A percentile compares a stretch with the other conserved stretches of the same genome.
Conservation (phyloP, 2,329 filamentous ascomycete species). For the Aureobasidium sp. region DNA sequence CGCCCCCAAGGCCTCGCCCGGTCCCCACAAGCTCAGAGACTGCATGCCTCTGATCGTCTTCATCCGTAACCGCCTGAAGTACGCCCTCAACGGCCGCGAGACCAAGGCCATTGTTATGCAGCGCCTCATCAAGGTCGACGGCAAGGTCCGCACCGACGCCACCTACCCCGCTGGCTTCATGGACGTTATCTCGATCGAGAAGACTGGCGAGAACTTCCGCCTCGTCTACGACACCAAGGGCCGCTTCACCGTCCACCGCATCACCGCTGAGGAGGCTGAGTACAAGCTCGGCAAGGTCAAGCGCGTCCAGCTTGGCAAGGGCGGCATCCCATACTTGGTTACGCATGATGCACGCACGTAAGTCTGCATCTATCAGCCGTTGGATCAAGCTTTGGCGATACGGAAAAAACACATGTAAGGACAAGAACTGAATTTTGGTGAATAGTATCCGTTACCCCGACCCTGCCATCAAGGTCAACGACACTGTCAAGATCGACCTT, state of each 20-base stretch:
- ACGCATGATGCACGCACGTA: slow-evolving; percentile 99
- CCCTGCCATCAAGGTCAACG: slow-evolving; percentile 98
- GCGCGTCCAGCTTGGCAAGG: slow-evolving; percentile 97
- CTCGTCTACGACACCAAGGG: slow-evolving; percentile 99
- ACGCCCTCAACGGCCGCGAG: slow-evolving; percentile 98
- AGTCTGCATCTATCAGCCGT: slow-evolving; percentile 99
- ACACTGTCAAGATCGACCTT: slow-evolving; percentile 99
- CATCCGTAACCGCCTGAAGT: slow-evolving; percentile 79
- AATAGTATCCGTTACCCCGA: slow-evolving; percentile 97
- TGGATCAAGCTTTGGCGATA: slow-evolving; percentile 96
- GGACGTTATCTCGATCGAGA: slow-evolving; percentile 99
- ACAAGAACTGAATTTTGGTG: slow-evolving; percentile 20
- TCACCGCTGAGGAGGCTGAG: slow-evolving; percentile 96
- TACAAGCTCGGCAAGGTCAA: slow-evolving; percentile 99
- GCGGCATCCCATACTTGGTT: slow-evolving; percentile 99
- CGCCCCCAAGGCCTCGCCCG: slow-evolving; percentile 62
- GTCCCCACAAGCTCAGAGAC: slow-evolving; percentile 99
- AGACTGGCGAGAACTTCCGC: slow-evolving; percentile 99
- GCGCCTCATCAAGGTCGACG: slow-evolving; percentile 98
- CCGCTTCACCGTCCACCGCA: slow-evolving; percentile 99
- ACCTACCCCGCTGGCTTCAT: slow-evolving; percentile 98
- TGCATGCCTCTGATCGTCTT: slow-evolving; percentile 99
- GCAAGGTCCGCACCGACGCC: slow-evolving; percentile 97
- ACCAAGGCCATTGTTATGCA: slow-evolving; percentile 98
- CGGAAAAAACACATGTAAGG: slow-evolving; percentile 34